Conservation (phyloP, 1,284 basidiomycete species). For the Phylloboletellus chloephorus region DNA sequence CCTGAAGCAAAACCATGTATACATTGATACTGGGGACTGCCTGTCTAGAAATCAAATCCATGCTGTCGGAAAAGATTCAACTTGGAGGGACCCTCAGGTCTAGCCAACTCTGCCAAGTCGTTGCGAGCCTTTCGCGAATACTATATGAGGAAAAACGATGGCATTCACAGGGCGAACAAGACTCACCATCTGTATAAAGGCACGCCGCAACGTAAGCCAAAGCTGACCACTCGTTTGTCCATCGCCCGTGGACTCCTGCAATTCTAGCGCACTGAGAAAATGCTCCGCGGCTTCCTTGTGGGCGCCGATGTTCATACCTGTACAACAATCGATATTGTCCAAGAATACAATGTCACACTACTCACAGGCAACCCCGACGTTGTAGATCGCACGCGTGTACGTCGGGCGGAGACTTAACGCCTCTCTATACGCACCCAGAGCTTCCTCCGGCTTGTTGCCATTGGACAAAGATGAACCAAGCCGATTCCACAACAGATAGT, state of each 20-base stretch:
- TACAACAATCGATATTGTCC: slow-evolving; percentile 3
- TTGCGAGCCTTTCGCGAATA: slow-evolving; percentile 43
- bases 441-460: slow-evolving; percentile 91
- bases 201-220: slow-evolving; percentile 89
- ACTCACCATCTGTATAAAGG: slow-evolving; percentile 76
- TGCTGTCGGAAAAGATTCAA: slow-evolving; percentile 69
- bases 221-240: slow-evolving; percentile 77
- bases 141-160: slow-evolving; percentile 1
- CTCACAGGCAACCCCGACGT: slow-evolving; percentile 92
- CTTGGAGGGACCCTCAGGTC: slow-evolving; percentile 43
- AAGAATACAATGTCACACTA: slow-evolving; percentile 14
- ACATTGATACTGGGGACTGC: neutral
- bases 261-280: slow-evolving; percentile 85
- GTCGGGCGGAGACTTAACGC: slow-evolving; percentile 92
- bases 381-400: slow-evolving; percentile 96
- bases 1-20: neutral
- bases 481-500: slow-evolving; percentile 96
- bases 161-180: neutral
- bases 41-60: slow-evolving; percentile 77
- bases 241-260: slow-evolving; percentile 60
- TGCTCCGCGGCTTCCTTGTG: slow-evolving; percentile 97
- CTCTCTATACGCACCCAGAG: slow-evolving; percentile 90
- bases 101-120: slow-evolving; percentile 63
- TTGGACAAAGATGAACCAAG: slow-evolving; percentile 95
- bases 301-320: slow-evolving; percentile 92